phyloP scores from a whole-genome alignment of 352 stramenopile genomes.

The Sclerospora graminicola region DNA sequence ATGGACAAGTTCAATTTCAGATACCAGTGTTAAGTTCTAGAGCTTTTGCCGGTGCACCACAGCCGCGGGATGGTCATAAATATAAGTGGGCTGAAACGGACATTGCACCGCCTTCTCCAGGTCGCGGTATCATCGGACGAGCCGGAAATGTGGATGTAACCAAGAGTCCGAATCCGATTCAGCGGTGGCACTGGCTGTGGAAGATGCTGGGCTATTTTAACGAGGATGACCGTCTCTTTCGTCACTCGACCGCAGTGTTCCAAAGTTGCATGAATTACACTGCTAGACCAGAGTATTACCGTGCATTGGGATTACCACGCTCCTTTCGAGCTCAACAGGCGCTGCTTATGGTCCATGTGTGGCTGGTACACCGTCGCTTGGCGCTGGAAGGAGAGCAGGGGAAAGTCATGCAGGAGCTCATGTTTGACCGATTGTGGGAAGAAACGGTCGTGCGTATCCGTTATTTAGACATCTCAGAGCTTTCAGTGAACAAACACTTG shows the following conservation, averaged over 20 bases:
- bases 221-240: conserved; percentile 71
- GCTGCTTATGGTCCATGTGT: conserved; percentile 92
- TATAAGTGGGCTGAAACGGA: conserved; percentile 70
- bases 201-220: conserved; percentile 83
- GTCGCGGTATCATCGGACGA: conserved; percentile 52
- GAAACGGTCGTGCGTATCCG: conserved; percentile 91
- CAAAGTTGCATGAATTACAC: conserved; percentile 82
- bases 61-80: conserved; percentile 1
- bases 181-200: conserved; percentile 76
- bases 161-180: conserved; percentile 38
- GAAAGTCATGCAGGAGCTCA: conserved; percentile 88
- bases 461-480: conserved; percentile 86
- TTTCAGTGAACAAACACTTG: conserved; percentile 95
- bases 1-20: background rate
- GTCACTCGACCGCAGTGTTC: conserved; percentile 61
- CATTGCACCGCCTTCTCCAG: conserved; percentile 69
- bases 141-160: conserved; percentile 81
- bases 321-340: conserved; percentile 91
- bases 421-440: conserved; percentile 96
- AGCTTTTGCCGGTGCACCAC: conserved; percentile 8
- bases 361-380: conserved; percentile 92
- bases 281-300: conserved; percentile 61
- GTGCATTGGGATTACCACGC: conserved; percentile 42
- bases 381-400: conserved; percentile 66
- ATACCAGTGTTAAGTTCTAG: conserved; percentile 1